Conservation (phyloP, 129 eudicot genomes). For the Rutidosis leptorrhynchoides region DNA sequence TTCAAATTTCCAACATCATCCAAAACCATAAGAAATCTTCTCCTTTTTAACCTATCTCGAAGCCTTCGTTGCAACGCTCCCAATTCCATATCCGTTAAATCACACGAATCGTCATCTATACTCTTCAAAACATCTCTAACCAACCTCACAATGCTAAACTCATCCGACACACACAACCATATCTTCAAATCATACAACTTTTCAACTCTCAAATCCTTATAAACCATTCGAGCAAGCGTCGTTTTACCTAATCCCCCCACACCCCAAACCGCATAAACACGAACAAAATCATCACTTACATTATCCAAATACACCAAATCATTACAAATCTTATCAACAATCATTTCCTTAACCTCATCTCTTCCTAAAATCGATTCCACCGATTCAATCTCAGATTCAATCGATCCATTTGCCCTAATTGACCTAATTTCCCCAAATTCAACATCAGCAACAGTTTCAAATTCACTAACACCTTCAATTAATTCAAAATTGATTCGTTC, state of each 20-base stretch:
- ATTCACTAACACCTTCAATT: conserved; percentile 16
- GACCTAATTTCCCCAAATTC: not conserved
- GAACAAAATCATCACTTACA: conserved; percentile 19
- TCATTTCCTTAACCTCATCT: conserved; percentile 20
- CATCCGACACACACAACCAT: conserved; percentile 21
- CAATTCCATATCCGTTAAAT: conserved; percentile 5
- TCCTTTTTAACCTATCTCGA: conserved; percentile 12
- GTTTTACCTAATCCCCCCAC: conserved; percentile 37
- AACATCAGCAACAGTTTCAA: conserved; percentile 8
- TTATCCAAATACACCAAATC: not conserved
- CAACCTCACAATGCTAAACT: not conserved
- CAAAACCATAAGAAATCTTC: conserved; percentile 29
- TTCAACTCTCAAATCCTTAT: conserved; percentile 24
- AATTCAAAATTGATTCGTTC: conserved; percentile 25
- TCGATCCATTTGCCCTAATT: conserved; percentile 1
- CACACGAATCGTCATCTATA: conserved; percentile 19
- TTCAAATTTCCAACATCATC: conserved; percentile 18
- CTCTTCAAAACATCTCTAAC: conserved; percentile 26
- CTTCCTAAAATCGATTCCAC: conserved; percentile 16
- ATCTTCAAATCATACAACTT: conserved; percentile 32
- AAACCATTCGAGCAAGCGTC: conserved; percentile 23
- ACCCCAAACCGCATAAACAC: conserved; percentile 21
- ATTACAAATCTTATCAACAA: conserved; percentile 18
- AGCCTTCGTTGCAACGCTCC: conserved; percentile 6
- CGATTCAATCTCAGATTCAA: conserved; percentile 13